Base-by-base conservation (phyloP, 495 filamentous ascomycete species). In the Aspergillus indologenus region DNA sequence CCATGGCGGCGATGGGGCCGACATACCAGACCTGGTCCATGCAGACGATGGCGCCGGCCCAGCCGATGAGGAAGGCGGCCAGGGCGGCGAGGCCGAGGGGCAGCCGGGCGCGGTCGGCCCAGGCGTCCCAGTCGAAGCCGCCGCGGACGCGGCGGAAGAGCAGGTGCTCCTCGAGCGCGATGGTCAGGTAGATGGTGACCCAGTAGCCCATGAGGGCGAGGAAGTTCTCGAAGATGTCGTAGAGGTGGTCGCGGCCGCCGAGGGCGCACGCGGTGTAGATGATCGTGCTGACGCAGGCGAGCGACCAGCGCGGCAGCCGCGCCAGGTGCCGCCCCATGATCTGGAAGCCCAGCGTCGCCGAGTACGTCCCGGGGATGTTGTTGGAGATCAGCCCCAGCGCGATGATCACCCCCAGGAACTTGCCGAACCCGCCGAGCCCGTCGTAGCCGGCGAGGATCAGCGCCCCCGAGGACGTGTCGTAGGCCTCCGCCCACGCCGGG, bases 371-470 rank as follows among this genome's bases (percentile, higher is more conserved):
- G 0, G 86, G 78, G 45, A 90, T 79, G 44, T 83, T 81, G 64
- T 90, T 90, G 3, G 83, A 77, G 46, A 89, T 81, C 2, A 87
- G 67, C 1, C 87, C 86, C 5, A 90, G 68, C 0, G 85, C 81
- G 20, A 87, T 74, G 5, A 90, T 60, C 1, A 88, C 83, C 5
- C 79, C 75, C 64, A 83, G 82, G 72, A 90, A 84, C 60, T 81
- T 83, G 3, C 87, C 87, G 58, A 90, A 89, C 0, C 71, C 71
- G 18, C 81, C 81, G 0, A 91, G 75, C 4, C 76, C 75, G 2
- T 64, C 67, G 58, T 76, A 88, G 12, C 78, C 83, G 31, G 80
- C 81, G 0, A 86, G 75, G 17, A 90, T 79, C 6, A 91, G 76
- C 0, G 83, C 82, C 1, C 88, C 88, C 7, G 82, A 76, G 0